Conservation (phyloP, 805 yeast genomes). For the Alloascoidea africana region DNA sequence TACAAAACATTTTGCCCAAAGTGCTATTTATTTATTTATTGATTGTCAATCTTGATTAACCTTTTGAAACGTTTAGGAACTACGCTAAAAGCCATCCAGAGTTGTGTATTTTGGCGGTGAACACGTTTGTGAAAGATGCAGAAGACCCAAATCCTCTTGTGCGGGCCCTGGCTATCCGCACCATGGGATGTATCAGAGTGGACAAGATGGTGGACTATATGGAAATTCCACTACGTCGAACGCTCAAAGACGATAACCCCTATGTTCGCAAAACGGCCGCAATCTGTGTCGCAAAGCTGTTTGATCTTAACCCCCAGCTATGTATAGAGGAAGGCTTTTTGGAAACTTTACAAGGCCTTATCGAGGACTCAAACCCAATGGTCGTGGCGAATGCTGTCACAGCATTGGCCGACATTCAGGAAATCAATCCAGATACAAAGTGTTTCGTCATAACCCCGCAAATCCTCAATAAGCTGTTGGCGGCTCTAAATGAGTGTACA, state of each 20-base stretch:
- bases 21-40: not conserved
- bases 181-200: conserved; percentile 97
- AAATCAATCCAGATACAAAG: conserved; percentile 38
- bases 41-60: too few species aligned
- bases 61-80: conserved; percentile 34
- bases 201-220: conserved; percentile 91
- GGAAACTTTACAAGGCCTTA: conserved; percentile 43
- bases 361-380: conserved; percentile 89
- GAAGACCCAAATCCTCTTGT: conserved; percentile 95
- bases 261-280: conserved; percentile 97
- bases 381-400: conserved; percentile 91
- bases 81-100: conserved; percentile 96
- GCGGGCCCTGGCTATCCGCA: conserved; percentile 89
- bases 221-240: conserved; percentile 76
- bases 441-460: conserved; percentile 26
- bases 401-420: conserved; percentile 72
- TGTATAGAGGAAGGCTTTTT: conserved; percentile 83
- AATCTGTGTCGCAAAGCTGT: conserved; percentile 89
- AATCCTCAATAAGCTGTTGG: conserved; percentile 40
- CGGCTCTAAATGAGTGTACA: conserved; percentile 90
- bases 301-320: conserved; percentile 66
- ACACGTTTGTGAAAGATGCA: conserved; percentile 88
- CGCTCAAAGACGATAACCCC: conserved; percentile 86
- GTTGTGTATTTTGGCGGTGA: conserved; percentile 87
- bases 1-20: conserved; percentile 3